Conservation (phyloP, 164 flowering plant genomes). For the Macadamia integrifolia region DNA sequence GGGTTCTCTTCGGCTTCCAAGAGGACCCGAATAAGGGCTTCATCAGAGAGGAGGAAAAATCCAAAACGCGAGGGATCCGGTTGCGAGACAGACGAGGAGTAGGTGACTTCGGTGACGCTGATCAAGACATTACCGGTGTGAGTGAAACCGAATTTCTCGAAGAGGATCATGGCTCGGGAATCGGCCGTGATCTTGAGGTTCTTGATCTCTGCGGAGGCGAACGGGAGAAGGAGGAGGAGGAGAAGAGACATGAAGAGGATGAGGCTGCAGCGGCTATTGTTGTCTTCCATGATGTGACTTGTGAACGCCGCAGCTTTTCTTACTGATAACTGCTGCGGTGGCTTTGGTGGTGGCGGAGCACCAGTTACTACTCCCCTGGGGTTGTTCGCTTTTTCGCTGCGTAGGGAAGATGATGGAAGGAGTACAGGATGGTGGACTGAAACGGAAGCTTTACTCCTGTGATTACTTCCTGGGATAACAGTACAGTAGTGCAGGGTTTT, state of each 20-base stretch:
- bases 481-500: too few relatives aligned
- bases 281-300: conserved; percentile 2
- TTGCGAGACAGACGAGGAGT: conserved; percentile 21
- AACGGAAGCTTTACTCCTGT: too few relatives aligned
- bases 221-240: conserved; percentile 21
- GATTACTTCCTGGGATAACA: too few relatives aligned
- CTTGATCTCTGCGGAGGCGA: conserved; percentile 63
- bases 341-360: neutral
- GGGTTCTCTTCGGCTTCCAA: conserved; percentile 51
- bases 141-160: conserved; percentile 89
- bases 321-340: neutral
- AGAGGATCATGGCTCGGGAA: conserved; percentile 66
- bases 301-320: neutral
- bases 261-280: neutral
- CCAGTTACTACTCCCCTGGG: neutral
- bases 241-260: conserved; percentile 14
- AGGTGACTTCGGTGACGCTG: conserved; percentile 51
- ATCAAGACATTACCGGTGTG: conserved; percentile 58
- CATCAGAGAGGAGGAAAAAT: conserved; percentile 81
- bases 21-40: conserved; percentile 56
- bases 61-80: conserved; percentile 55
- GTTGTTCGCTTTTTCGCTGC: neutral
- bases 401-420: neutral
- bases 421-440: too few relatives aligned
- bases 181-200: conserved; percentile 52